Percentiles rank a stretch among this genome's conserved stretches.
Evolutionary conservation across 371 early-diverging fungal species (phyloP).

Genomic region (Furculomyces boomerangus): DNA sequence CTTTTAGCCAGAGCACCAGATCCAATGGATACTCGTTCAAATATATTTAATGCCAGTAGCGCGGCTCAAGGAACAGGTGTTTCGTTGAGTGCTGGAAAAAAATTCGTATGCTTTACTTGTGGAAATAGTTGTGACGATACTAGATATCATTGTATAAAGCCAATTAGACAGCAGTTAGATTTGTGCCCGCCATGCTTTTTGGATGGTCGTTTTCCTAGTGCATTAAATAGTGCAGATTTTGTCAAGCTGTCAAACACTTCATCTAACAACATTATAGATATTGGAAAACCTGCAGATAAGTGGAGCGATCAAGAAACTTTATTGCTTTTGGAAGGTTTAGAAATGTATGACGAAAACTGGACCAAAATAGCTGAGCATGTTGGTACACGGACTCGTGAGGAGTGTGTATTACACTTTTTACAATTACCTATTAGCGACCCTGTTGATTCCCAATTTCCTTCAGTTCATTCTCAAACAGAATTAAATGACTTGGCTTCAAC

Average conservation of each 20-base stretch:
- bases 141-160: conserved; percentile 66
- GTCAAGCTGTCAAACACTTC: conserved; percentile 32
- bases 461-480: conserved; percentile 8
- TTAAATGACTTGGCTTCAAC: background rate
- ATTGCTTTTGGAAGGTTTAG: conserved; percentile 85
- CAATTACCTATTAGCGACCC: conserved; percentile 92
- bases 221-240: conserved; percentile 74
- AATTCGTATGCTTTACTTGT: conserved; percentile 60
- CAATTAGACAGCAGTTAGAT: conserved; percentile 48
- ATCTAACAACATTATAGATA: background rate
- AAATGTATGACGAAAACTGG: conserved; percentile 96
- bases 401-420: conserved; percentile 89
- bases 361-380: conserved; percentile 82
- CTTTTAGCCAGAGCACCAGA: conserved; percentile 5
- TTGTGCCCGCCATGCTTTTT: conserved; percentile 75
- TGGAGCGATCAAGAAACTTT: conserved; percentile 95
- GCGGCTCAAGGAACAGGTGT: background rate
- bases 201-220: conserved; percentile 86
- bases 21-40: conserved; percentile 4
- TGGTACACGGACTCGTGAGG: conserved; percentile 76
- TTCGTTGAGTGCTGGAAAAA: conserved; percentile 3
- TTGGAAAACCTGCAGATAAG: conserved; percentile 17
- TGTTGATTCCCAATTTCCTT: conserved; percentile 31
- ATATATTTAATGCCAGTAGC: conserved; percentile 1
- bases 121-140: conserved; percentile 66